These are phyloP conservation scores for Yamadazyma blattariae DNA, from an alignment of 1,139 yeast genomes.

Conservation along the genomic window DNA sequence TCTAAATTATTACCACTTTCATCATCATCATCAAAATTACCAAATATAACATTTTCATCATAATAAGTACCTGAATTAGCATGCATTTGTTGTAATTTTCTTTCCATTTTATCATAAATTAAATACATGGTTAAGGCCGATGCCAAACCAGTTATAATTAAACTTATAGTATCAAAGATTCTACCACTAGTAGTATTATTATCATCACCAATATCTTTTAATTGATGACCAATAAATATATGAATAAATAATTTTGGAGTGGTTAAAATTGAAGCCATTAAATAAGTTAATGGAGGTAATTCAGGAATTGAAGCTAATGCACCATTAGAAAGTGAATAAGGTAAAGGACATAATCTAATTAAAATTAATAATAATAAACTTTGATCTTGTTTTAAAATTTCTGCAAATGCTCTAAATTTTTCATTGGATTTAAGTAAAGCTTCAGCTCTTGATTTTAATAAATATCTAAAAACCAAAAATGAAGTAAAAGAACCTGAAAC, in stretches of 20 bases:
- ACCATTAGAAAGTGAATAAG: conserved; percentile 89
- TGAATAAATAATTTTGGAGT: conserved; percentile 81
- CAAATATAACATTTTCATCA: conserved; percentile 37
- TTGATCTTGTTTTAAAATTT: conserved; percentile 61
- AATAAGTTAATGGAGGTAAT: conserved; percentile 57
- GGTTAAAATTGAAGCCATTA: conserved; percentile 68
- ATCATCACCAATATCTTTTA: conserved; percentile 65
- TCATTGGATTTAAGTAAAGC: conserved; percentile 50
- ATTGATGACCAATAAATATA: conserved; percentile 74
- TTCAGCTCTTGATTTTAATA: conserved; percentile 56
- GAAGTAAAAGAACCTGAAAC: conserved; percentile 71
- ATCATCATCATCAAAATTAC: conserved; percentile 39
- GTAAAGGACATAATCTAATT: conserved; percentile 85
- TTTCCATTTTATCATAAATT: conserved; percentile 62
- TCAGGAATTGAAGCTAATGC: conserved; percentile 87
- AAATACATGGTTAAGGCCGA: conserved; percentile 66
- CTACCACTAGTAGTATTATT: conserved; percentile 50
- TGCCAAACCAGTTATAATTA: conserved; percentile 55
- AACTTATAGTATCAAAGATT: conserved; percentile 61
- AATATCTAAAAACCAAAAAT: conserved; percentile 63
- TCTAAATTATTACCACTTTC: conserved; percentile 20
- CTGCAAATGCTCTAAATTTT: conserved; percentile 71
- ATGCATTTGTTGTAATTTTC: conserved; percentile 34
- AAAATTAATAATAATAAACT: conserved; percentile 66
- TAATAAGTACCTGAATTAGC: conserved; percentile 11